Percentiles rank a stretch among this genome's conserved stretches.
Evolutionary conservation across 139 green algal genomes (phyloP).

Genomic region (Haematococcus lacustris): DNA sequence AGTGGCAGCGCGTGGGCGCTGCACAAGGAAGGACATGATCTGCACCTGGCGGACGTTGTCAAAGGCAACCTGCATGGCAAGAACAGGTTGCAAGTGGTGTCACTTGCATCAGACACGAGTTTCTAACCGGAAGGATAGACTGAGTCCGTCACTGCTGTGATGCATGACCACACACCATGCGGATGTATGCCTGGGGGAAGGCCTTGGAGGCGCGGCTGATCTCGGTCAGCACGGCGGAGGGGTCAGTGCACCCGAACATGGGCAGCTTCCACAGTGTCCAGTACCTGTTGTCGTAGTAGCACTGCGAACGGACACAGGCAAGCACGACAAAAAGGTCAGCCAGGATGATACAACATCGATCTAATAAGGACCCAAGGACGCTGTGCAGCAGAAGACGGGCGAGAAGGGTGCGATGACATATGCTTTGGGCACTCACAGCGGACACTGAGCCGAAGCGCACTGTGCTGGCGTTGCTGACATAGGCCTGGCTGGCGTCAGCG

Average conservation of each 20-base stretch:
- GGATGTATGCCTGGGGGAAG: constrained; percentile 92
- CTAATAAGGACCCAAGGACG: too few species aligned
- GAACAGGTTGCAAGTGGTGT: too few species aligned
- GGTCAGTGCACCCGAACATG: constrained; percentile 98
- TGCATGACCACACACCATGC: too few species aligned
- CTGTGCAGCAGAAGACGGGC: too few species aligned
- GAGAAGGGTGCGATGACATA: too few species aligned
- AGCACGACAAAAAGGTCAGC: too few species aligned
- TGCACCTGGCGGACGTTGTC: constrained; percentile 61
- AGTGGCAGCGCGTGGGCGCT: constrained; percentile 34
- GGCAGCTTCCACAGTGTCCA: constrained; percentile 99
- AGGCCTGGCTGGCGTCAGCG: constrained; percentile 62
- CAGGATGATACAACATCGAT: too few species aligned
- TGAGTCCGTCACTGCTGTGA: too few species aligned
- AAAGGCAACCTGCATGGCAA: constrained; percentile 68
- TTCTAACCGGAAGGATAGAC: too few species aligned
- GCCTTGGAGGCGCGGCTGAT: constrained; percentile 66
- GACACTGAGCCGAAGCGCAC: constrained; percentile 56
- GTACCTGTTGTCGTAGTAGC: constrained; percentile 92
- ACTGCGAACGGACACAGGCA: constrained; percentile 12
- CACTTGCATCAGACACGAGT: too few species aligned
- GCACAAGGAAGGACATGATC: constrained; percentile 56
- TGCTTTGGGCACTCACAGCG: constrained; percentile 32
- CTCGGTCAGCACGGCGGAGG: constrained; percentile 86
- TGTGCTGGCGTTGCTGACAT: constrained; percentile 52